Base-by-base conservation (phyloP, 2,329 filamentous ascomycete species). In the Pseudogymnoascus sp. region DNA sequence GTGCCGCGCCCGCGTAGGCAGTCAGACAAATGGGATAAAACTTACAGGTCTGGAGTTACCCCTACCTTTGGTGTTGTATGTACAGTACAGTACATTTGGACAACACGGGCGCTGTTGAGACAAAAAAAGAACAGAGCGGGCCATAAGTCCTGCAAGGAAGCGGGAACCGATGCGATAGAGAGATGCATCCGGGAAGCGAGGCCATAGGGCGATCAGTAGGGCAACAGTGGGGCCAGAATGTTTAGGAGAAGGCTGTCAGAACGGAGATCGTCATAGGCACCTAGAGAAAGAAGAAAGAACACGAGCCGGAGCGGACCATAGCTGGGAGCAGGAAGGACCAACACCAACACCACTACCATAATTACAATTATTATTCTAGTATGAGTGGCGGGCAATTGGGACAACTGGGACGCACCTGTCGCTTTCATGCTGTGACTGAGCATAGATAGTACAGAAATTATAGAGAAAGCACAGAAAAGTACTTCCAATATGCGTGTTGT, bases 131-230 rank as follows among this genome's bases (percentile, higher is more conserved):
- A 53, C 26, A 53, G 26, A 31, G 26, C 47, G 26, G 47, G 26
- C 14, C 24, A 53, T 53, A 31, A 53, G n/a, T 31, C 14, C 47
- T 53, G 47, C 47, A 53, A 11, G 47, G 47, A 31, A 53, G 47
- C 26, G 47, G 47, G 47, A 53, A 53, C 47, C 29, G 44, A 50
- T 50, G 47, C 47, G 47, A 53, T 53, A 31, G 47, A 53, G 24
- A 16, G 47, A 53, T 53, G 47, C 44, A 50, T 50, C 24, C 44
- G 44, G 44, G 44, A 50, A 50, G 44, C 44, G 44, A 50, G 44
- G 44, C 44, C 47, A 53, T 31, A 53, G 47, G 47, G 47, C 47
- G 47, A 53, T 53, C n/a, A 31, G 47, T 53, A 50, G 44, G 44
- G 44, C 24, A 31, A 14, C 3, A 31, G 44, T 50, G 44, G 44